Evolutionary conservation across 2,329 filamentous ascomycete species (phyloP), one percentile per base, ranked within the genome.

Genomic region (Ophiostoma sp.): DNA sequence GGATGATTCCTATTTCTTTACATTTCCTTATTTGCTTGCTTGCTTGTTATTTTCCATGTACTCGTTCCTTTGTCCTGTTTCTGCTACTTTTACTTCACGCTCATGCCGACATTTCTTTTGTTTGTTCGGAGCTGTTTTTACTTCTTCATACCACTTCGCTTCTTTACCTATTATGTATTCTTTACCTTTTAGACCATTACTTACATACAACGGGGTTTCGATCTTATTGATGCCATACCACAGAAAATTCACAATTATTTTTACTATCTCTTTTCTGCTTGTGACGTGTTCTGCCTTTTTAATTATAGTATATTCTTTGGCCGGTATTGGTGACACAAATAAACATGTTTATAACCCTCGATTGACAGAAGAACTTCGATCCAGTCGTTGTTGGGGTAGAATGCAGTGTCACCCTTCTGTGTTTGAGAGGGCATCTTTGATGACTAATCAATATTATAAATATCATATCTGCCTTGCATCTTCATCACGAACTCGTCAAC

Each of bases 121-220:
- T 64, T 36, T 36, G 27, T 64, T 64, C 13, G 36, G 23, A 60
- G 23, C 31, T 36, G 27, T 15, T 62, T 31, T 64, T 66, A 65
- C 66, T 67, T 70, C 33, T 68, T 68, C 60, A 39, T 36, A 33
- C 27, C 67, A 54, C 44, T 68, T 68, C 44, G 27, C 23, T 69
- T 64, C 67, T 71, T 68, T 44, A 44, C 36, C 35, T 60, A 62
- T 67, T 68, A 35, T 68, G 65, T 65, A 66, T 57, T 31, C n/a
- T 57, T 27, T 57, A 48, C 68, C 68, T 68, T 44, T 60, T 71
- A 64, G 27, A 64, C 27, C 13, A 15, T 64, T 64, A 33, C 52
- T 57, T 27, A 23, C 10, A 31, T 27, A 23, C 10, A 57, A 27
- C 52, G 10, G 52, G 52, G 52, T 23, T 57, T 57, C n/a, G 23